A percentile compares a stretch with the other conserved stretches of the same genome.
Evolutionary conservation across 305 asterid genomes (phyloP).

Genomic region (Rubia peregrina): DNA sequence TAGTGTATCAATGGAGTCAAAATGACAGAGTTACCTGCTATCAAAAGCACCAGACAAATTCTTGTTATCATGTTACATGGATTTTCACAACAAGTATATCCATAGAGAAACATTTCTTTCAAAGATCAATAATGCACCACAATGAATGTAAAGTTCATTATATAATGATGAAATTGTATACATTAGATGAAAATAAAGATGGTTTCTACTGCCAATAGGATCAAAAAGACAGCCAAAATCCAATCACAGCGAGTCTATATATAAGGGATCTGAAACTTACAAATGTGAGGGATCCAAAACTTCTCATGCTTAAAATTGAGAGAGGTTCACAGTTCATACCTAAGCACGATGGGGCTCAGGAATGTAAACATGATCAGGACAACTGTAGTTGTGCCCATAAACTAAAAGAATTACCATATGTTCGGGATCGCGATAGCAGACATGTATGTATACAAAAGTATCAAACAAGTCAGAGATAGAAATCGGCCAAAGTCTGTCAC

Average conservation of each 20-base stretch:
- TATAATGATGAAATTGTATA: slow-evolving; percentile 35
- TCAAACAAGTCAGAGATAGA: slow-evolving; percentile 38
- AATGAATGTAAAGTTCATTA: too few relatives aligned
- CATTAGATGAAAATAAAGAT: slow-evolving; percentile 67
- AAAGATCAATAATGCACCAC: too few relatives aligned
- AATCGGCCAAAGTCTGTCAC: slow-evolving; percentile 42
- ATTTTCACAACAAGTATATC: too few relatives aligned
- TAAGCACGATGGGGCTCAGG: slow-evolving; percentile 73
- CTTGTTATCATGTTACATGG: too few relatives aligned
- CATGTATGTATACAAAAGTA: slow-evolving; percentile 47
- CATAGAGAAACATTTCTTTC: too few relatives aligned
- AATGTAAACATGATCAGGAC: slow-evolving; percentile 80
- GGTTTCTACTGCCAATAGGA: slow-evolving; percentile 64
- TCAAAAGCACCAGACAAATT: too few relatives aligned
- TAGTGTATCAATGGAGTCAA: too few relatives aligned
- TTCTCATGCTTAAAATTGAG: too few relatives aligned
- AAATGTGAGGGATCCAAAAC: too few relatives aligned
- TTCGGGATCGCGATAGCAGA: slow-evolving; percentile 74
- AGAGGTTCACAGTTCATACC: too few relatives aligned
- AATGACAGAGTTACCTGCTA: too few relatives aligned
- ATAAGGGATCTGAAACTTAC: too few relatives aligned
- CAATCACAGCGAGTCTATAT: slow-evolving; percentile 53
- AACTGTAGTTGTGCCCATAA: slow-evolving; percentile 86
- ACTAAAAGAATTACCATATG: slow-evolving; percentile 91
- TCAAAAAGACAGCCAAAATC: slow-evolving; percentile 56